Base-by-base conservation (phyloP, 495 filamentous ascomycete species). In the Neurospora sublineolata region DNA sequence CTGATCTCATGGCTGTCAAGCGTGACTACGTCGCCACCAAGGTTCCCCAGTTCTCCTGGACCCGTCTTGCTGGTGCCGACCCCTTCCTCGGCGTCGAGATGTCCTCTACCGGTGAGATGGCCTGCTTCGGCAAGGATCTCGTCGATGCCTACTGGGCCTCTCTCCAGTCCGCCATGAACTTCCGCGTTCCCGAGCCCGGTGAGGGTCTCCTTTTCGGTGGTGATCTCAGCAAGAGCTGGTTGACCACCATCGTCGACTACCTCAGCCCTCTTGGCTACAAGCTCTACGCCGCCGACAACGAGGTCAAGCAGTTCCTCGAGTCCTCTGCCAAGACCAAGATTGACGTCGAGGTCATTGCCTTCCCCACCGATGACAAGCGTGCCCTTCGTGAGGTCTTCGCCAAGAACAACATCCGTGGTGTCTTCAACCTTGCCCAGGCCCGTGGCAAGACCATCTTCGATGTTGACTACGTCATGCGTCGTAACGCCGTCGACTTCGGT, bases 21-120 rank as follows among this genome's bases (percentile, higher is more conserved):
- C 90, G 94, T 74, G 87, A 97, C 80, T 99, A 97, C 82, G 83
- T 95, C 42, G 95, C 95, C 30, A 97, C 93, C 79, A 99, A 99
- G 86, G 96, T 98, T 38, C 92, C 95, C 37, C 95, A 99, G 81
- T 99, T 99, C 87, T 94, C 92, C 16, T 99, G 95, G 95, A 98
- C 95, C 70, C 91, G 95, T 84, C 89, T 99, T n/a, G 94, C 95
- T 44, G 95, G 95, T 73, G 95, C 95, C 41, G 95, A 99, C 79
- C 95, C 95, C 30, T 99, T 96, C 89, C 88, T 99, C 46, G 94
- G 95, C 67, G 95, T 99, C 58, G 95, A 99, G 83, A 99, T 99
- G 95, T 85, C 93, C 37, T 93, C 90, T 77, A 99, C 95, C 30
- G 95, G 95, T 79, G 95, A 99, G 84, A 94, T 99, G 84, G 95